These are phyloP conservation scores for Podila verticillata DNA, from an alignment of 192 early-diverging fungal species.

Conservation along the genomic window DNA sequence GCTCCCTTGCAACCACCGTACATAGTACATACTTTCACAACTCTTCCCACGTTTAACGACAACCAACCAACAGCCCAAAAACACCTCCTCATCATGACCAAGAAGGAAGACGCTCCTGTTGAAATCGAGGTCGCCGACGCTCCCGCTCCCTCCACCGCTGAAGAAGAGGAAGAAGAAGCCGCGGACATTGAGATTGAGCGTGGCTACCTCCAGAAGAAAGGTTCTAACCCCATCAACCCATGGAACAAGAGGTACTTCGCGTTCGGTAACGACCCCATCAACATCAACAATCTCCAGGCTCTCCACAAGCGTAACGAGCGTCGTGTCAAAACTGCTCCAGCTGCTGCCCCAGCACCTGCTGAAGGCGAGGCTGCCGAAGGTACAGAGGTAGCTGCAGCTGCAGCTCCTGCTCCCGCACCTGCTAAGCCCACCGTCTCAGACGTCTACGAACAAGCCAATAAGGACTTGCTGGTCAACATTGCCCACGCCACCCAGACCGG, in stretches of 20 bases:
- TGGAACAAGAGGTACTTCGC: constrained; percentile 55
- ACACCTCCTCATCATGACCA: constrained; percentile 25
- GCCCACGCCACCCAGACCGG: constrained; percentile 54
- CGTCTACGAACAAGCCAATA: constrained; percentile 42
- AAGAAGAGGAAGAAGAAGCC: constrained; percentile 38
- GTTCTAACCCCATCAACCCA: constrained; percentile 35
- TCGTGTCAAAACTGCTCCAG: constrained; percentile 36
- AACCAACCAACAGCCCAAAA: not conserved
- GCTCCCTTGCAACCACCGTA: not conserved
- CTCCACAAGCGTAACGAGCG: constrained; percentile 46
- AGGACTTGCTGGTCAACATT: constrained; percentile 35
- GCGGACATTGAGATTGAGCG: constrained; percentile 42
- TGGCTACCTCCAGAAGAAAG: constrained; percentile 49
- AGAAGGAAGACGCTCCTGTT: constrained; percentile 11
- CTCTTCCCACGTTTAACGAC: not conserved
- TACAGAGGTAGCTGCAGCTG: constrained; percentile 1
- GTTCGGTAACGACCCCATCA: constrained; percentile 46
- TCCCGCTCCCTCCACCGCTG: constrained; percentile 4
- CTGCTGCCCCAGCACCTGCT: constrained; percentile 17
- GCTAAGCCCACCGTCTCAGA: constrained; percentile 25
- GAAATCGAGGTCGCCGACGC: constrained; percentile 14
- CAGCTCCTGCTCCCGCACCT: not conserved
- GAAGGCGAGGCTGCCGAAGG: constrained; percentile 28
- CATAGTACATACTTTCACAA: not conserved
- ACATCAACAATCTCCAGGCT: constrained; percentile 23